phyloP scores from a whole-genome alignment of 768 basidiomycete genomes.

The Pisolithus tinctorius region DNA sequence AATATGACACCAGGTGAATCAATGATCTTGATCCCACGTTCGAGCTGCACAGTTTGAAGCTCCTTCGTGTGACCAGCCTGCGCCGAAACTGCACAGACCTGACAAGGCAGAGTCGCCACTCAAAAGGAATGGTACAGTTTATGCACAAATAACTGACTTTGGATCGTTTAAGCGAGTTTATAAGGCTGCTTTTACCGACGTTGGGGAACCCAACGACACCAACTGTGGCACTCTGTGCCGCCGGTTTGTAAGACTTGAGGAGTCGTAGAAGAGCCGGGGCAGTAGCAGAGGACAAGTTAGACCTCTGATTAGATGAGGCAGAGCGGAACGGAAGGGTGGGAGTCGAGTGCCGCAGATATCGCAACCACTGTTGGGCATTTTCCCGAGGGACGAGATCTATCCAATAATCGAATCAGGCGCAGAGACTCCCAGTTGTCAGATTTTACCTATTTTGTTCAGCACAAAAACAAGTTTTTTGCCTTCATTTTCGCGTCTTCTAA shows the following conservation, averaged over 20 bases:
- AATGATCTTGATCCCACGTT: slow-evolving; percentile 85
- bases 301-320: slow-evolving; percentile 66
- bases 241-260: slow-evolving; percentile 77
- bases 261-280: slow-evolving; percentile 74
- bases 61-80: slow-evolving; percentile 93
- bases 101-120: background rate
- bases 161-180: slow-evolving; percentile 85
- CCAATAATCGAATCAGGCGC: background rate
- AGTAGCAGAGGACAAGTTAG: slow-evolving; percentile 73
- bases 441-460: slow-evolving; percentile 91
- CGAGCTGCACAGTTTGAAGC: slow-evolving; percentile 84
- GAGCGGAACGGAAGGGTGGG: slow-evolving; percentile 91
- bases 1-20: slow-evolving; percentile 99
- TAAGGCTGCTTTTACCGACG: slow-evolving; percentile 92
- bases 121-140: background rate
- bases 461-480: slow-evolving; percentile 92
- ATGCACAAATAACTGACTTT: slow-evolving; percentile 42
- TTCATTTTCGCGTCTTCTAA: slow-evolving; percentile 73
- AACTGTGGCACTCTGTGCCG: slow-evolving; percentile 65
- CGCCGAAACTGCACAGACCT: slow-evolving; percentile 92
- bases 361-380: slow-evolving; percentile 87
- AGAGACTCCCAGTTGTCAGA: background rate
- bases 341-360: slow-evolving; percentile 84
- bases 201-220: slow-evolving; percentile 97
- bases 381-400: slow-evolving; percentile 83